phyloP scores from a whole-genome alignment of 2,329 filamentous ascomycete species.

The Alternaria solani region DNA sequence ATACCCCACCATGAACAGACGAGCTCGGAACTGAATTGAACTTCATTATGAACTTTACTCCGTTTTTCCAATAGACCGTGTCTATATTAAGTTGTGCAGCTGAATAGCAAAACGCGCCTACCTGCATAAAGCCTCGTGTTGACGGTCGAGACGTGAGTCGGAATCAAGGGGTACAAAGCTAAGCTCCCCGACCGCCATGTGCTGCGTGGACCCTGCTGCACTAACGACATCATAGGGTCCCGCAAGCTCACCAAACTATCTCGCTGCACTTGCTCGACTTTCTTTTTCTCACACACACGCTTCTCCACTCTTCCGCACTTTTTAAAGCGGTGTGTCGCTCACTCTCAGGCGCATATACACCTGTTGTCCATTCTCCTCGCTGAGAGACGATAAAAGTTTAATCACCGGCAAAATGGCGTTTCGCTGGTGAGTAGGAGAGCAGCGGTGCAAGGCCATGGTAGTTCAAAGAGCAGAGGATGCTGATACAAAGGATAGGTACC shows the following conservation, averaged over 20 bases:
- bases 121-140: constrained; percentile 9
- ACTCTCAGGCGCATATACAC: not conserved
- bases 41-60: constrained; percentile 3
- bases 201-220: constrained; percentile 20
- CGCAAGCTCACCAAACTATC: constrained; percentile 18
- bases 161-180: constrained; percentile 17
- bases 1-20: constrained; percentile 33
- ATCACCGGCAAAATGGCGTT: constrained; percentile 18
- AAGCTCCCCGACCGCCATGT: constrained; percentile 19
- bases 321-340: constrained; percentile 3
- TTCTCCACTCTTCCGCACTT: constrained; percentile 11
- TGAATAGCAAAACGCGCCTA: not conserved
- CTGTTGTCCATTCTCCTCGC: not conserved
- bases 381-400: not conserved
- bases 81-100: not conserved
- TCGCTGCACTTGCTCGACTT: constrained; percentile 12
- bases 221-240: constrained; percentile 22
- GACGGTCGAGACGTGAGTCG: constrained; percentile 8
- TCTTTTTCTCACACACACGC: constrained; percentile 9
- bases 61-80: not conserved
- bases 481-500: constrained; percentile 73
- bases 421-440: constrained; percentile 12
- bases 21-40: constrained; percentile 23
- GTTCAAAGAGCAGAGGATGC: not conserved
- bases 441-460: not conserved